Base-by-base conservation (phyloP, 2,329 filamentous ascomycete genomes). In the Fusarium dimerum region DNA sequence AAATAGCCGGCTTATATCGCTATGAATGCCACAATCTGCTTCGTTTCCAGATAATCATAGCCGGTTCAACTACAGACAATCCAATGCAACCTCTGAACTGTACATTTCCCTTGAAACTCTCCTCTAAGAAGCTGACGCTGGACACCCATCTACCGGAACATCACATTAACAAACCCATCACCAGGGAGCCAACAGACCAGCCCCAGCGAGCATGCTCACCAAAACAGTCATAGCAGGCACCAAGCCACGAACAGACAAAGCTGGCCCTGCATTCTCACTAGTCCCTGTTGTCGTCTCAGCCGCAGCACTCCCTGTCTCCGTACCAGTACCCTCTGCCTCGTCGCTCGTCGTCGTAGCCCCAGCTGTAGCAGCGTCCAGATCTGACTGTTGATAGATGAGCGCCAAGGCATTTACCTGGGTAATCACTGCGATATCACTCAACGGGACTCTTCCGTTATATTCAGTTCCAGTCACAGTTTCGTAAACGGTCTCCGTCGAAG, bases 351-450 rank as follows among this genome's bases (percentile, higher is more conserved):
- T 36, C 3, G 32, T 36, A 26, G 20, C 20, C 5, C 7, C 20
- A 36, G 32, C 32, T 9, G 32, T 36, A 15, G 32, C 32, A 36
- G 32, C 32, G 32, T 36, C 32, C 4, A 49, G 16, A 40, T 65
- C 62, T 1, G 47, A 43, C n/a, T 50, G 44, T 29, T 61, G 45
- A 34, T 55, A 53, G 5, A 65, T 40, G 6, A 66, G 45, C 2
- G 52, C 44, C 18, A 62, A 47, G 6, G 47, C 60, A 10, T 59
- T 10, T 9, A 20, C 34, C 6, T 49, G 50, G 3, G 38, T 34
- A 38, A 60, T n/a, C 2, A 10, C 49, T 11, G 13, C 32, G 9
- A 36, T 11, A 36, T 36, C 32, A 12, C 13, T 36, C 10, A 36
- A 11, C 4, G 13, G 13, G 5, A 11, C 11, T 11, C 10, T 36